Evolutionary conservation across 2,329 filamentous ascomycete genomes (phyloP).

Genomic region (Whalleya microplaca): DNA sequence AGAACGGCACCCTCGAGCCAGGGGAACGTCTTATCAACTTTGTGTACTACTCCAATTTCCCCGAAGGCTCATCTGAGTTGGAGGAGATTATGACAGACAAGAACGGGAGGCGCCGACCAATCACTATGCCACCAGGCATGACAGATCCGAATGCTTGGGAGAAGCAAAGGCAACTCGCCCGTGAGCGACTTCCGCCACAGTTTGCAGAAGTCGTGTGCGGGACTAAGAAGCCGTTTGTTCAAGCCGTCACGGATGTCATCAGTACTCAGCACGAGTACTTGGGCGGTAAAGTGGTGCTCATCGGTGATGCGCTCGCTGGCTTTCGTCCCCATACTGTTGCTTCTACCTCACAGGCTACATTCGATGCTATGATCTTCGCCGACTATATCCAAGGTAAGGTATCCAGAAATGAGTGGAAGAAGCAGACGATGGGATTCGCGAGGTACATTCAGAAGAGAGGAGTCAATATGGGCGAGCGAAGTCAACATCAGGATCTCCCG

Average conservation of each 20-base stretch:
- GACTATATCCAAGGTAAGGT: conserved; percentile 39
- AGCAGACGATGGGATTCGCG: conserved; percentile 40
- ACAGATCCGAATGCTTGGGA: conserved; percentile 39
- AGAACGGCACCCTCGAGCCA: conserved; percentile 41
- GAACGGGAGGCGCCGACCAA: conserved; percentile 36
- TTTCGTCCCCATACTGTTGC: conserved; percentile 50
- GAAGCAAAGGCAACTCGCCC: conserved; percentile 38
- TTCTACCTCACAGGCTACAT: conserved; percentile 46
- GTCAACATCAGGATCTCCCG: conserved; percentile 37
- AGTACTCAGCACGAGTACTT: conserved; percentile 40
- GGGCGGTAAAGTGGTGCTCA: conserved; percentile 43
- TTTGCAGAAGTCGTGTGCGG: conserved; percentile 46
- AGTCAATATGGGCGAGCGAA: conserved; percentile 41
- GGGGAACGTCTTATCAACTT: conserved; percentile 48
- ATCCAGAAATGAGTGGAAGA: conserved; percentile 38
- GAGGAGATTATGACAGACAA: conserved; percentile 41
- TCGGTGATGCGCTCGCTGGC: conserved; percentile 49
- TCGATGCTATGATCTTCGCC: conserved; percentile 41
- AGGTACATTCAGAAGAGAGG: conserved; percentile 40
- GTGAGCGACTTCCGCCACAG: conserved; percentile 40
- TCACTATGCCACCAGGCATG: conserved; percentile 44
- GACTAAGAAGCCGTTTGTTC: conserved; percentile 46
- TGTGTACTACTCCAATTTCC: conserved; percentile 50
- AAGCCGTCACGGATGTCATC: conserved; percentile 45
- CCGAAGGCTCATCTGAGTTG: conserved; percentile 37